These are phyloP conservation scores for Areca catechu DNA, from an alignment of 176 grass and related monocot genomes.

Conservation along the genomic window DNA sequence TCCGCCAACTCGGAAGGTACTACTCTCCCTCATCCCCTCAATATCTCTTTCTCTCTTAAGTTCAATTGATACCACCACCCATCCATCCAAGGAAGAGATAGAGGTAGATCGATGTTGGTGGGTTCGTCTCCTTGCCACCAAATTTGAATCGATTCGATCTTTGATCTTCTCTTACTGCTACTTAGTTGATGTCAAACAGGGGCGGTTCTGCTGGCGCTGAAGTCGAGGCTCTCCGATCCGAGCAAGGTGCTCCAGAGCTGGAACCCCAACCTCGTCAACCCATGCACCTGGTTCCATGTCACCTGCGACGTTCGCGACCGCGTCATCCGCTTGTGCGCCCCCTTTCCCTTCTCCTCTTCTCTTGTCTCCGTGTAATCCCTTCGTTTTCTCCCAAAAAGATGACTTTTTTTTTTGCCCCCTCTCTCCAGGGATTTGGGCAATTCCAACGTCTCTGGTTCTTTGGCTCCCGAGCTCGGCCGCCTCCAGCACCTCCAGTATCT, in stretches of 20 bases:
- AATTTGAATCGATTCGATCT: constrained; percentile 3
- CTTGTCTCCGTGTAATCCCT: not conserved
- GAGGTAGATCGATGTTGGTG: no score
- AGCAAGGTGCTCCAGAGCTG: constrained; percentile 95
- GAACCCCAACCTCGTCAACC: constrained; percentile 87
- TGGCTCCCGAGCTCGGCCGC: constrained; percentile 70
- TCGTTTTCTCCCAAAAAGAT: not conserved
- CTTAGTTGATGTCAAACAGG: constrained; percentile 10
- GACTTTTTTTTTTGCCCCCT: not conserved
- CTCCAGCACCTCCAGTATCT: constrained; percentile 80
- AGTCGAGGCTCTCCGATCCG: constrained; percentile 60
- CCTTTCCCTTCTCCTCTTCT: not conserved
- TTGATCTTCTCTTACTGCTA: no score
- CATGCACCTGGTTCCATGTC: constrained; percentile 99
- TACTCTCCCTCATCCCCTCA: not conserved
- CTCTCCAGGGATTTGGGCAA: constrained; percentile 86
- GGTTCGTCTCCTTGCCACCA: no score
- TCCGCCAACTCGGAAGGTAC: constrained; percentile 40
- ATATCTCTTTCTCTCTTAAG: not conserved
- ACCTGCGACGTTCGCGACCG: constrained; percentile 68
- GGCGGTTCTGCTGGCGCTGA: constrained; percentile 73
- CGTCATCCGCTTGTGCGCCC: constrained; percentile 70
- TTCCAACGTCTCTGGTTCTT: constrained; percentile 82
- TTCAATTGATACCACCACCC: no score
- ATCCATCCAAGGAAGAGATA: no score